These are phyloP conservation scores for Erodium texanum DNA, from an alignment of 441 rosid species.

Conservation along the genomic window DNA sequence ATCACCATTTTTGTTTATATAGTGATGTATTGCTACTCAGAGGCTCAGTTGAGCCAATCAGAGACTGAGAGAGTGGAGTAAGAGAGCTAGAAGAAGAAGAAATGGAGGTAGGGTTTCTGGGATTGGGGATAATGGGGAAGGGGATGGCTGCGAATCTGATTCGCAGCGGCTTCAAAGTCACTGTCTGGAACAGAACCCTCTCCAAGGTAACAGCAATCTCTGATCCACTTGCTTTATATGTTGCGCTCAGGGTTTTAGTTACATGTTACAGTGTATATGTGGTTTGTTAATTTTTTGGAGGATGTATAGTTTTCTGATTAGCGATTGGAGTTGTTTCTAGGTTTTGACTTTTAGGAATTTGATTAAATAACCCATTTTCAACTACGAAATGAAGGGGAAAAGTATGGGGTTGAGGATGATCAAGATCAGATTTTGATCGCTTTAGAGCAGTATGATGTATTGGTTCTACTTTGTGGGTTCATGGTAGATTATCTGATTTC, in stretches of 20 bases:
- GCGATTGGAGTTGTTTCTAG: background rate
- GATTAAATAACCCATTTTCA: background rate
- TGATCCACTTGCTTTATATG: background rate
- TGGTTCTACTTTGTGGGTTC: background rate
- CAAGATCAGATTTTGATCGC: background rate
- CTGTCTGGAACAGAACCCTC: constrained; percentile 94
- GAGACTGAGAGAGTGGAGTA: background rate
- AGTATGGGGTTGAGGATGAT: background rate
- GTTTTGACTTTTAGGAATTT: background rate
- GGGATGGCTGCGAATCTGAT: constrained; percentile 85
- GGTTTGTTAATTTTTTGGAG: background rate
- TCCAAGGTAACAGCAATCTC: constrained; percentile 50
- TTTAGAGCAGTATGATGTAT: background rate
- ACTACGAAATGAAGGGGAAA: background rate
- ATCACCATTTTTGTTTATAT: background rate
- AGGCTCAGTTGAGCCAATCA: background rate
- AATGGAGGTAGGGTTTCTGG: constrained; percentile 92
- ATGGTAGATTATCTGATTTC: background rate
- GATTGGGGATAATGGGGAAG: constrained; percentile 94
- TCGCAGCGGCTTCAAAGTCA: constrained; percentile 71
- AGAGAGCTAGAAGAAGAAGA: constrained; percentile 5
- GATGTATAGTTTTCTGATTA: background rate
- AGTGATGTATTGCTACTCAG: background rate
- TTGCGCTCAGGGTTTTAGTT: background rate
- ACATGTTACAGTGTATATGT: background rate